Base-by-base conservation (phyloP, 371 early-diverging fungal genomes). In the Amoeboaphelidium protococcarum region DNA sequence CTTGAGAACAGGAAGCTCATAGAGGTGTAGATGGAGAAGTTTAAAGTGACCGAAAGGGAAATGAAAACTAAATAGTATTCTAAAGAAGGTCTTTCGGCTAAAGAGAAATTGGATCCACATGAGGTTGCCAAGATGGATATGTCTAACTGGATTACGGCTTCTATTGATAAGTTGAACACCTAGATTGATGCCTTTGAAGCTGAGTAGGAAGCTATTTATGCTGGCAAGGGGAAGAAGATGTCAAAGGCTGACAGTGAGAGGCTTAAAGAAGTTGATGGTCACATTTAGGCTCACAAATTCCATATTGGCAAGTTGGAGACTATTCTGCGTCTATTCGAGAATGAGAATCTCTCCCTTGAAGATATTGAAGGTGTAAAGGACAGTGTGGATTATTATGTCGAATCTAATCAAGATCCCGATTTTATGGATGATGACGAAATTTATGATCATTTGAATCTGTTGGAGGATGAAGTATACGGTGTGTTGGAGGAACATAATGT, bases 21-120 rank as follows among this genome's bases (percentile, higher is more conserved):
- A 50, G 95, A 95, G 58, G 70, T 68, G 71, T 86, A 90, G 73
- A 95, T 95, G 95, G 95, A 95, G 56, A 71, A 72, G 53, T 95
- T 95, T 69, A 95, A 95, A 66, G 86, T 86, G 1, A 71, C 74
- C 44, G 95, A 95, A 60, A 85, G 83, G 58, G 95, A 92, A 60
- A 84, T 95, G 72, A 95, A 95, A 62, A 89, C 91, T 47, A 95
- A 95, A 60, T 89, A 91, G 1, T 95, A 72, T 57, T 89, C 90
- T 13, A 82, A 88, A 60, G 95, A 90, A 57, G 95, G 95, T 16
- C 61, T 95, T 26, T 54, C 66, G 49, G 74, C 73, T 52, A 68
- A 74, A 40, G 71, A 70, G 46, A 78, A 76, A 50, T 53, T 91
- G 50, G 95, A 95, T 66, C 95, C 95, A 0, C 73, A 76, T 55